Evolutionary conservation across 169 alveolate genomes (phyloP).

Genomic region (Pseudocohnilembus persalinus): DNA sequence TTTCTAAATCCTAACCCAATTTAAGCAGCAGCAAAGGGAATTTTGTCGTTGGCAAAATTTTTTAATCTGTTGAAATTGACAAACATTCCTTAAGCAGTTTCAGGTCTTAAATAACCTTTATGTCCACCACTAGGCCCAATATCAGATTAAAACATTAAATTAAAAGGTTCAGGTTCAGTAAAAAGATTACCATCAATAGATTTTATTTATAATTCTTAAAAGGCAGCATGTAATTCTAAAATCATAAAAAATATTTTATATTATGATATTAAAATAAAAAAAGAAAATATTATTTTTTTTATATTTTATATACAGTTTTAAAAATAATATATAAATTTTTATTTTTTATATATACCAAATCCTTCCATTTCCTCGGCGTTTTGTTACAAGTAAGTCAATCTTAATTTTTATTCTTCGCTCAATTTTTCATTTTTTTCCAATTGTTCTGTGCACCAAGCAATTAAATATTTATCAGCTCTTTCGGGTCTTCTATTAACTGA

Average conservation of each 20-base stretch:
- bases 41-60: conserved; percentile 93
- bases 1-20: conserved; percentile 98
- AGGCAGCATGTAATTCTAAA: conserved; percentile 79
- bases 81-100: conserved; percentile 99
- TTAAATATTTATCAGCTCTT: conserved; percentile 79
- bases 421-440: conserved; percentile 19
- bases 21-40: conserved; percentile 99
- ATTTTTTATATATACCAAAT: conserved; percentile 27
- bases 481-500: conserved; percentile 61
- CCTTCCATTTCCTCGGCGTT: conserved; percentile 83
- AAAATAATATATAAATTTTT: too few species aligned
- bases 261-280: too few species aligned
- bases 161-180: conserved; percentile 94
- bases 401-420: conserved; percentile 66
- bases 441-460: conserved; percentile 47
- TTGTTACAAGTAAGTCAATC: conserved; percentile 66
- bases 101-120: conserved; percentile 96
- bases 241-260: too few species aligned
- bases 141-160: conserved; percentile 95
- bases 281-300: too few species aligned
- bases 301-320: too few species aligned
- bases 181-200: conserved; percentile 85
- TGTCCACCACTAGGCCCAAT: conserved; percentile 93
- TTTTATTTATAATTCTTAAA: conserved; percentile 80
- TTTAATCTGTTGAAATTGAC: conserved; percentile 93